Percentiles rank a stretch among this genome's conserved stretches.
These are phyloP conservation scores for Eucalyptus curtisii DNA, from an alignment of 345 rosid genomes.

Conservation along the genomic window DNA sequence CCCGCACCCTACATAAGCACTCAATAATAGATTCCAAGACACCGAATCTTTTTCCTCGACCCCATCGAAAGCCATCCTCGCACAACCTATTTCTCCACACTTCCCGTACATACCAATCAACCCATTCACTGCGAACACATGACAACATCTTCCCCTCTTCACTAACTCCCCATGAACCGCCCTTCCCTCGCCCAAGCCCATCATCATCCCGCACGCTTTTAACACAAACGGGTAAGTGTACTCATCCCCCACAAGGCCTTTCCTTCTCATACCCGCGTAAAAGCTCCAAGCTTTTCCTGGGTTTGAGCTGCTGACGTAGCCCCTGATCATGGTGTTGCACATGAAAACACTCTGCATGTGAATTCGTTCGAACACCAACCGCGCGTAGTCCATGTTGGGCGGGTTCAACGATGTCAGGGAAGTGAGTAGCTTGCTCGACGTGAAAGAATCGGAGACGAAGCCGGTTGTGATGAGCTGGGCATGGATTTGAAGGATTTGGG, in stretches of 20 bases:
- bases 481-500: slow-evolving; percentile 25
- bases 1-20: slow-evolving; percentile 9
- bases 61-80: slow-evolving; percentile 20
- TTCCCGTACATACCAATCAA: slow-evolving; percentile 29
- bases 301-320: not conserved
- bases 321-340: slow-evolving; percentile 21
- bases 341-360: slow-evolving; percentile 7
- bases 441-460: slow-evolving; percentile 3
- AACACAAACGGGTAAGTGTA: slow-evolving; percentile 27
- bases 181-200: slow-evolving; percentile 10
- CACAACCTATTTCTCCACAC: slow-evolving; percentile 9
- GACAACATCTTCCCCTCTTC: slow-evolving; percentile 12
- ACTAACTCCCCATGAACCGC: slow-evolving; percentile 23
- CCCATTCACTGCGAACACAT: slow-evolving; percentile 18
- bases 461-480: slow-evolving; percentile 14
- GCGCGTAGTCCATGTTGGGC: slow-evolving; percentile 2
- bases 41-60: slow-evolving; percentile 14
- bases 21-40: slow-evolving; percentile 33
- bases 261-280: slow-evolving; percentile 19
- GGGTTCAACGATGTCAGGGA: slow-evolving; percentile 4
- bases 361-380: slow-evolving; percentile 7
- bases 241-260: slow-evolving; percentile 4
- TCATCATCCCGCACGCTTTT: slow-evolving; percentile 11
- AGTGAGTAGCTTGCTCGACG: slow-evolving; percentile 8
- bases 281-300: slow-evolving; percentile 5